Percentiles rank a stretch among this genome's conserved stretches.
Conservation (phyloP, 1,139 yeast genomes). For the Candida labiduridarum region DNA sequence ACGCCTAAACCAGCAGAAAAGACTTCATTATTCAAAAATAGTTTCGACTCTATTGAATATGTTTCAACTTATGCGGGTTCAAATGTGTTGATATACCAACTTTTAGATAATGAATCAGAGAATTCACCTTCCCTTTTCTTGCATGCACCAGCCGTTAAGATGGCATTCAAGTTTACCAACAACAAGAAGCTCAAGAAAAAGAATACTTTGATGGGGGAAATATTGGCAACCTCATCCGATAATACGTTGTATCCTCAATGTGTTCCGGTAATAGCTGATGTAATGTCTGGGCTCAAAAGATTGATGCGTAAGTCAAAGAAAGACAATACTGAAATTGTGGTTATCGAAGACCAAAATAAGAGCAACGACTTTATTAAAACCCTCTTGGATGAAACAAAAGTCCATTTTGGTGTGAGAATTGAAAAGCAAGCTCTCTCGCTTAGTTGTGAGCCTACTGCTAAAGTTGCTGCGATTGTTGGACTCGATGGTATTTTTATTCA, state of each 20-base stretch:
- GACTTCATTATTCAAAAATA: constrained; percentile 24
- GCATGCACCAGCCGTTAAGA: constrained; percentile 76
- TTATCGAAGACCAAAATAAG: constrained; percentile 14
- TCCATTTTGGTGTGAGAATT: constrained; percentile 64
- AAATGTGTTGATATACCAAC: constrained; percentile 54
- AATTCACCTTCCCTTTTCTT: constrained; percentile 59
- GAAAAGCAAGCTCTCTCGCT: constrained; percentile 74
- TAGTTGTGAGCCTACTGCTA: constrained; percentile 92
- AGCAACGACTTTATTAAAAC: constrained; percentile 34
- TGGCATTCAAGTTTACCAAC: constrained; percentile 43
- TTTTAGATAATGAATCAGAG: constrained; percentile 43
- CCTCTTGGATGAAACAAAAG: constrained; percentile 55
- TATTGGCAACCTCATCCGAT: constrained; percentile 69
- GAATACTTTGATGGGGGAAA: constrained; percentile 54
- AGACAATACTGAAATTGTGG: constrained; percentile 5
- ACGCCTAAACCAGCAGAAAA: constrained; percentile 14
- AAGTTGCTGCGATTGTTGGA: constrained; percentile 83
- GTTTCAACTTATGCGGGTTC: constrained; percentile 70
- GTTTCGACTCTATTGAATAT: constrained; percentile 52
- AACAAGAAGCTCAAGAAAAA: constrained; percentile 28
- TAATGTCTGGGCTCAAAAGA: constrained; percentile 48
- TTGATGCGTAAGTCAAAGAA: constrained; percentile 32
- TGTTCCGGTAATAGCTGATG: constrained; percentile 73
- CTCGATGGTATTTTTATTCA: constrained; percentile 64
- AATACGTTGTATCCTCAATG: constrained; percentile 73